Evolutionary conservation across 2,329 filamentous ascomycete species (phyloP).

Genomic region (Bimuria novae-zelandiae): DNA sequence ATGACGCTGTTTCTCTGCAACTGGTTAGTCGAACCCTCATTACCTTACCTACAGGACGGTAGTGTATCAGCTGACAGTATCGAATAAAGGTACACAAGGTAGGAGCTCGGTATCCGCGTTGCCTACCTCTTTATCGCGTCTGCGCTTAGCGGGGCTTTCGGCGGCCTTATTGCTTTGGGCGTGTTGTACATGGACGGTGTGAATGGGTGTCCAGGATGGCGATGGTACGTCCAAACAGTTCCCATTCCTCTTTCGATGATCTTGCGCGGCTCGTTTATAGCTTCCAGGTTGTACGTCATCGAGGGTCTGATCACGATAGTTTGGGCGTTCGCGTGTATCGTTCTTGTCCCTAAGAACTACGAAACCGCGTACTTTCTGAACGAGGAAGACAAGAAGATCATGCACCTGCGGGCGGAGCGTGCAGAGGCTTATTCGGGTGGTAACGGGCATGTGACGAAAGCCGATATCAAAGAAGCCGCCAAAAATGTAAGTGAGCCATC

Average conservation of each 20-base stretch:
- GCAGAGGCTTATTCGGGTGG: constrained; percentile 38
- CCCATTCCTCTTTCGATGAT: too few relatives aligned
- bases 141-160: constrained; percentile 34
- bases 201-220: constrained; percentile 29
- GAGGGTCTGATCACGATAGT: constrained; percentile 38
- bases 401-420: constrained; percentile 34
- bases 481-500: too few relatives aligned
- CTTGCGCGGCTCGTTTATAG: too few relatives aligned
- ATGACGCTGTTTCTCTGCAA: constrained; percentile 26
- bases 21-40: background rate
- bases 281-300: constrained; percentile 39
- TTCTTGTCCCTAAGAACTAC: constrained; percentile 38
- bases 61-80: background rate
- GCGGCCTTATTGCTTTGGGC: constrained; percentile 34
- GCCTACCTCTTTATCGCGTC: constrained; percentile 37
- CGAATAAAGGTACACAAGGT: constrained; percentile 33
- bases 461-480: constrained; percentile 38
- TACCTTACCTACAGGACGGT: too few relatives aligned
- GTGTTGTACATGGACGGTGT: constrained; percentile 38
- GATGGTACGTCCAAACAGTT: constrained; percentile 34
- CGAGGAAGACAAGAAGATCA: constrained; percentile 34
- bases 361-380: constrained; percentile 42
- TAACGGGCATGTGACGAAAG: constrained; percentile 32
- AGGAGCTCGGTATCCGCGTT: constrained; percentile 35
- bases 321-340: constrained; percentile 35